phyloP scores from a whole-genome alignment of 805 yeast species.

The Ogataea minuta region DNA sequence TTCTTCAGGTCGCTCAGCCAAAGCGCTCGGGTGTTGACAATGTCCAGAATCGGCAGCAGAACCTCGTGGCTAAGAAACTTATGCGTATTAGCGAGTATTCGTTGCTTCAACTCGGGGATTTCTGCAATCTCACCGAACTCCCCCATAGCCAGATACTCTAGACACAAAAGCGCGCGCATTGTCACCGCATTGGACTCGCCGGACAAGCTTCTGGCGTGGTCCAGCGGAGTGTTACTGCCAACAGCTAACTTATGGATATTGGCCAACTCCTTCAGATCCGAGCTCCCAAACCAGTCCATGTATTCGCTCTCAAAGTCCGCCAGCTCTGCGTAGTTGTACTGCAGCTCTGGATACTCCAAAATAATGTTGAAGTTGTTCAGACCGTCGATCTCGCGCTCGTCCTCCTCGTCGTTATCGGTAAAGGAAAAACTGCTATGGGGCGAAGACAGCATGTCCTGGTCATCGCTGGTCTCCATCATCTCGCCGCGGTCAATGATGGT shows the following conservation, averaged over 20 bases:
- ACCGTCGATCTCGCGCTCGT: slow-evolving; percentile 33
- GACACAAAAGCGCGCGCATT: slow-evolving; percentile 18
- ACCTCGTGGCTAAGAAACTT: slow-evolving; percentile 19
- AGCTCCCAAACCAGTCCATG: slow-evolving; percentile 38
- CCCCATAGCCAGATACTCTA: slow-evolving; percentile 33
- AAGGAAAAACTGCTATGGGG: slow-evolving; percentile 31
- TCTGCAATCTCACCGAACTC: slow-evolving; percentile 24
- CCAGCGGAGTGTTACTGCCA: slow-evolving; percentile 8
- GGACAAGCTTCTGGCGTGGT: neutral
- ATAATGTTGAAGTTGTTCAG: slow-evolving; percentile 34
- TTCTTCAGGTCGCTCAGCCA: slow-evolving; percentile 23
- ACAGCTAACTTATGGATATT: slow-evolving; percentile 12
- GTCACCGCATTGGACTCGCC: neutral
- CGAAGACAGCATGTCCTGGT: slow-evolving; percentile 30
- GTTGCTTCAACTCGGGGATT: slow-evolving; percentile 22
- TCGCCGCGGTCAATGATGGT: slow-evolving; percentile 33
- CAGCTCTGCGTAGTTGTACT: slow-evolving; percentile 41
- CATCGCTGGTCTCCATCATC: slow-evolving; percentile 31
- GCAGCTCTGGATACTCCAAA: slow-evolving; percentile 40
- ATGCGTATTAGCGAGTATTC: slow-evolving; percentile 26
- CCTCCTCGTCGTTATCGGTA: slow-evolving; percentile 24
- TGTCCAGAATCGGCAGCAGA: slow-evolving; percentile 15
- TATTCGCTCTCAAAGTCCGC: slow-evolving; percentile 39
- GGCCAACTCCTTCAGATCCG: slow-evolving; percentile 30
- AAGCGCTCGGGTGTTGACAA: slow-evolving; percentile 13